Evolutionary conservation across 805 yeast genomes (phyloP).

Genomic region (Saturnispora gosingensis): DNA sequence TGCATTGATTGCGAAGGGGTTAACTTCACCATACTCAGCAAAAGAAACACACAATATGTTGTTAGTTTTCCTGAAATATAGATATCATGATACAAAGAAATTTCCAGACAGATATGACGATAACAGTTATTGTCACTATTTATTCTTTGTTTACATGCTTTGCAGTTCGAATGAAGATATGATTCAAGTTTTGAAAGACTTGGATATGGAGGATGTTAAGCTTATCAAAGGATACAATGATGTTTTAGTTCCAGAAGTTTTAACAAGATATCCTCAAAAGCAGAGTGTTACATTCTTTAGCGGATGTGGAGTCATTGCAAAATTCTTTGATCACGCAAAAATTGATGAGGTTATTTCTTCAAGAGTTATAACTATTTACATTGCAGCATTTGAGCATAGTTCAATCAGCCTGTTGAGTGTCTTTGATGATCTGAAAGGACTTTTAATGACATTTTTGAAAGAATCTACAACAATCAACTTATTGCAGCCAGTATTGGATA

Average conservation of each 20-base stretch:
- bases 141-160: constrained; percentile 26
- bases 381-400: constrained; percentile 8
- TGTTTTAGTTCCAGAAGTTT: constrained; percentile 31
- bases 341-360: constrained; percentile 18
- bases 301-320: constrained; percentile 11
- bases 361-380: constrained; percentile 19
- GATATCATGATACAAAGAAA: constrained; percentile 29
- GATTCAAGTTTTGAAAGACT: constrained; percentile 23
- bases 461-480: constrained; percentile 18
- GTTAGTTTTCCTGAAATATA: constrained; percentile 33
- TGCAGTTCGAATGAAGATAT: constrained; percentile 31
- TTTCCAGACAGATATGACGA: not conserved
- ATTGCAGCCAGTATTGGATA: constrained; percentile 18
- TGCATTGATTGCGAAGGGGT: constrained; percentile 44
- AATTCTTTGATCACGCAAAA: constrained; percentile 17
- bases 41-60: constrained; percentile 39
- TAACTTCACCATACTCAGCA: constrained; percentile 48
- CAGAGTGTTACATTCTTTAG: constrained; percentile 14
- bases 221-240: constrained; percentile 25
- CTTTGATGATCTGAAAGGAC: constrained; percentile 12
- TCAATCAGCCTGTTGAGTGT: constrained; percentile 16
- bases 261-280: constrained; percentile 7
- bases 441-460: constrained; percentile 19
- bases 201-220: constrained; percentile 28
- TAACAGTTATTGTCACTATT: constrained; percentile 25